phyloP scores from a whole-genome alignment of 768 basidiomycete genomes.

The Termitomyces sp. region DNA sequence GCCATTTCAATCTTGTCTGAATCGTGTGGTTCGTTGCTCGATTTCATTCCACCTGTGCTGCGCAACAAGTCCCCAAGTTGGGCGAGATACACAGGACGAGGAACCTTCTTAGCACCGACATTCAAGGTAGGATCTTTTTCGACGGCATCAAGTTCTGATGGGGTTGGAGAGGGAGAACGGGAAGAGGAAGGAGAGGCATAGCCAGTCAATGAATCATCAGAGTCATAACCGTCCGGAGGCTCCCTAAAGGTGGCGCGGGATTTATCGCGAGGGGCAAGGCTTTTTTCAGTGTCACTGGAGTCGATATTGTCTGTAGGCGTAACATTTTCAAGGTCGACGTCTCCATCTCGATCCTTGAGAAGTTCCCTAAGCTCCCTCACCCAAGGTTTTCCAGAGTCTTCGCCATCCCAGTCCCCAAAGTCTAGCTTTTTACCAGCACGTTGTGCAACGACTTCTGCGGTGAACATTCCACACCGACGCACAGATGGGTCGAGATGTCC shows the following conservation, averaged over 20 bases:
- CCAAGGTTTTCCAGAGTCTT: slow-evolving; percentile 63
- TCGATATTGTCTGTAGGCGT: slow-evolving; percentile 2
- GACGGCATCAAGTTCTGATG: slow-evolving; percentile 76
- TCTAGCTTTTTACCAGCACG: slow-evolving; percentile 61
- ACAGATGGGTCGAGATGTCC: slow-evolving; percentile 71
- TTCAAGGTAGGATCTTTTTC: slow-evolving; percentile 83
- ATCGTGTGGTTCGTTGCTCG: slow-evolving; percentile 57
- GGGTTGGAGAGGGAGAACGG: slow-evolving; percentile 77
- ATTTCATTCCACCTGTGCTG: slow-evolving; percentile 44
- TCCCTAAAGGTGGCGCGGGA: slow-evolving; percentile 19
- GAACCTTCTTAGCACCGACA: slow-evolving; percentile 63
- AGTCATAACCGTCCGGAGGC: slow-evolving; percentile 50
- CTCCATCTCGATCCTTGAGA: slow-evolving; percentile 47
- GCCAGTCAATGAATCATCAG: slow-evolving; percentile 81
- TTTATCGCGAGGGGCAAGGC: background rate
- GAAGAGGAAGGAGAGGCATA: slow-evolving; percentile 68
- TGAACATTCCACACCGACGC: slow-evolving; percentile 89
- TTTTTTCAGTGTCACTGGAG: background rate
- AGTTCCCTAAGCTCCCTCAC: slow-evolving; percentile 57
- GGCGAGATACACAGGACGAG: slow-evolving; percentile 85
- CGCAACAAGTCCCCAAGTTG: slow-evolving; percentile 82
- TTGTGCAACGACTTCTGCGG: slow-evolving; percentile 75
- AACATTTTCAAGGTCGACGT: slow-evolving; percentile 32
- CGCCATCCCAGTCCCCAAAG: slow-evolving; percentile 85
- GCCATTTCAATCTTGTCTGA: slow-evolving; percentile 81